A percentile compares a stretch with the other conserved stretches of the same genome.
phyloP scores from a whole-genome alignment of 2,329 filamentous ascomycete species.

The Cladorrhinum sp. region DNA sequence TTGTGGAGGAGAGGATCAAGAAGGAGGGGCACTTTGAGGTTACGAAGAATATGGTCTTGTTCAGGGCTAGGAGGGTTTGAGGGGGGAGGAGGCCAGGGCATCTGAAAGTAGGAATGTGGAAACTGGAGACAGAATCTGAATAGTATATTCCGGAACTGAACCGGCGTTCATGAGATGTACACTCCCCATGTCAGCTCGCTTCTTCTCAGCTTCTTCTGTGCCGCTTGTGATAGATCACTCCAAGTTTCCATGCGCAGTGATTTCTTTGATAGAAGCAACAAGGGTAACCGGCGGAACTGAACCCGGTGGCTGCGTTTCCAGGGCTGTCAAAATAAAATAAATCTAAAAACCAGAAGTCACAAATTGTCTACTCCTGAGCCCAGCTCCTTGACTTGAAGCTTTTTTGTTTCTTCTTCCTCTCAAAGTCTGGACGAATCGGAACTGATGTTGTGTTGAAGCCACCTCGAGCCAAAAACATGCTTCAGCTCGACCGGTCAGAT shows the following conservation, averaged over 20 bases:
- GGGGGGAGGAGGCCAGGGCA: neutral
- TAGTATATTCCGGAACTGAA: too few species aligned
- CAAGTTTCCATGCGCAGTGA: neutral
- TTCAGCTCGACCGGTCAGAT: neutral
- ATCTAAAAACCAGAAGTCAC: neutral
- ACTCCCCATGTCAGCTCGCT: too few species aligned
- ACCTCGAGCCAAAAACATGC: neutral
- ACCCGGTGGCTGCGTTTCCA: neutral
- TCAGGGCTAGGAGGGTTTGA: neutral
- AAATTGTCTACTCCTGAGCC: neutral
- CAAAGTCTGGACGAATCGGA: neutral
- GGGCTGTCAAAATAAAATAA: neutral
- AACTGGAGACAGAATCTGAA: too few species aligned
- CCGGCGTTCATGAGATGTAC: too few species aligned
- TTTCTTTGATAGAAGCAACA: neutral
- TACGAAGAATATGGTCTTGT: constrained; percentile 13
- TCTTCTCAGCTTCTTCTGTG: too few species aligned
- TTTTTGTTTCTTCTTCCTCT: neutral
- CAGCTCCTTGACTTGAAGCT: neutral
- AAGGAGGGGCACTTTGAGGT: constrained; percentile 6
- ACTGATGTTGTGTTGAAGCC: neutral
- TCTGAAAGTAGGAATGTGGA: neutral
- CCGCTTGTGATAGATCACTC: neutral
- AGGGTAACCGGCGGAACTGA: neutral
- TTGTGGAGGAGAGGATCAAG: neutral